These are phyloP conservation scores for Ambrosia trifida DNA, from an alignment of 129 eudicot species.

Conservation along the genomic window DNA sequence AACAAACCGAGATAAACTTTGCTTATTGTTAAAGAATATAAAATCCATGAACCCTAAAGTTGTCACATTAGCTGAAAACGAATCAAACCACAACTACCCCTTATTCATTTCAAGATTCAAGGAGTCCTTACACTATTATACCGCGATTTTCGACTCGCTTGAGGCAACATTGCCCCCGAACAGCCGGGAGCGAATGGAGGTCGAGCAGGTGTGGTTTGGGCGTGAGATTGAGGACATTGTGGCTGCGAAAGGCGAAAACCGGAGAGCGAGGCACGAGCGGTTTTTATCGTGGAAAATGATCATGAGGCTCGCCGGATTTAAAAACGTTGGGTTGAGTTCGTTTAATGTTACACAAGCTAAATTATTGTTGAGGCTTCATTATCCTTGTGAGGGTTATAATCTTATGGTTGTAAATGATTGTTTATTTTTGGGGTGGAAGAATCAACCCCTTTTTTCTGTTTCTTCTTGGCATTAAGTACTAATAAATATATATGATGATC, in stretches of 20 bases:
- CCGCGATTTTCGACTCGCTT: constrained; percentile 70
- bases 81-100: constrained; percentile 65
- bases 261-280: constrained; percentile 67
- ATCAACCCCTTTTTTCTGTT: constrained; percentile 77
- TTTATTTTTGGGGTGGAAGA: constrained; percentile 85
- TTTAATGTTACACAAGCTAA: constrained; percentile 81
- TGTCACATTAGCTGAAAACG: constrained; percentile 62
- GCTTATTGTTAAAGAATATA: constrained; percentile 47
- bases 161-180: constrained; percentile 84
- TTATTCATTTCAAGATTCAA: constrained; percentile 47
- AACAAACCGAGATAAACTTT: constrained; percentile 44
- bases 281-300: constrained; percentile 66
- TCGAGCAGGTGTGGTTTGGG: constrained; percentile 82
- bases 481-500: not conserved
- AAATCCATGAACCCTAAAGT: constrained; percentile 66
- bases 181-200: constrained; percentile 59
- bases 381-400: constrained; percentile 85
- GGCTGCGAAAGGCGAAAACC: constrained; percentile 46
- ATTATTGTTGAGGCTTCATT: constrained; percentile 75
- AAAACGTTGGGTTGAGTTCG: constrained; percentile 49
- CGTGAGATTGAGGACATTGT: constrained; percentile 67
- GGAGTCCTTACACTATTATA: constrained; percentile 65
- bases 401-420: constrained; percentile 53
- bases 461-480: constrained; percentile 71
- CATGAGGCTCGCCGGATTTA: constrained; percentile 61